These are phyloP conservation scores for Sugiyamaella chiloensis DNA, from an alignment of 805 yeast species.

Conservation along the genomic window DNA sequence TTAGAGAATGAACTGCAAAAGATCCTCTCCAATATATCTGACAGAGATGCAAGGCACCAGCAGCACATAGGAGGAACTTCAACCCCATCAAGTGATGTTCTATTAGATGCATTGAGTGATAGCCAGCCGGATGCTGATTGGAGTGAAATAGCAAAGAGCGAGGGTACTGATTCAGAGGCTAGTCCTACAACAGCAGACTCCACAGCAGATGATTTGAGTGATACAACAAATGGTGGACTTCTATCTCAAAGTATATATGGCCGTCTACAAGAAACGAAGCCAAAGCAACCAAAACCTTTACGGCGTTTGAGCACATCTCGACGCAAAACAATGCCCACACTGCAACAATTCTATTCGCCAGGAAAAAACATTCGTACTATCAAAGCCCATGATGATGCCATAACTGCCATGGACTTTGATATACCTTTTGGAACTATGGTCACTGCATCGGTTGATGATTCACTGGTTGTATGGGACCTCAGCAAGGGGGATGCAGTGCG, in stretches of 20 bases:
- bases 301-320: conserved; percentile 29
- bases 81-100: not conserved
- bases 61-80: not conserved
- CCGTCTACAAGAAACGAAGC: conserved; percentile 33
- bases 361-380: conserved; percentile 53
- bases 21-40: conserved; percentile 7
- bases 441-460: conserved; percentile 73
- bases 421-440: conserved; percentile 74
- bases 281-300: not conserved
- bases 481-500: conserved; percentile 52
- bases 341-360: conserved; percentile 60
- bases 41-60: conserved; percentile 9
- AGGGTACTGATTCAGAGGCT: conserved; percentile 26
- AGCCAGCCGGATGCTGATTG: conserved; percentile 20
- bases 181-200: not conserved
- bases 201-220: not conserved
- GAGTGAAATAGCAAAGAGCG: conserved; percentile 2
- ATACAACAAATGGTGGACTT: conserved; percentile 20
- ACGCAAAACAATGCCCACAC: conserved; percentile 56
- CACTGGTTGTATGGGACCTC: conserved; percentile 81
- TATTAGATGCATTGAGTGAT: conserved; percentile 10
- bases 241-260: conserved; percentile 46
- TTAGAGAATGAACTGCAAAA: conserved; percentile 40
- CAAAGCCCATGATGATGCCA: conserved; percentile 50
- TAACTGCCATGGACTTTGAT: conserved; percentile 64